Conservation (phyloP, 2,329 filamentous ascomycete species). For the Penicillium verrucosum region DNA sequence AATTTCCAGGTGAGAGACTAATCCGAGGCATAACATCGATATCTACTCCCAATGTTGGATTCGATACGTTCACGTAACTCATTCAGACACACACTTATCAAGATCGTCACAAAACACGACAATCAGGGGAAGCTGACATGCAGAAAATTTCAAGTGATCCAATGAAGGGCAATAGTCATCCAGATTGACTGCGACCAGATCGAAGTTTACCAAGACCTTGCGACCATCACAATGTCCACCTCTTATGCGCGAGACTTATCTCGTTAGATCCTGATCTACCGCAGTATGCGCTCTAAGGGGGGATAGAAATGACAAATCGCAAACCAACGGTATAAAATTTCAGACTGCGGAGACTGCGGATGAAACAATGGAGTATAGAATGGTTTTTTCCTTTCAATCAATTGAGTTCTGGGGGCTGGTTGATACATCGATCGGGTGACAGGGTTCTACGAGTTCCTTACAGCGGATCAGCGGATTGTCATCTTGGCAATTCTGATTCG, state of each 20-base stretch:
- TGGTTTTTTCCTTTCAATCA: constrained; percentile 2
- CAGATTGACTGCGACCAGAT: constrained; percentile 3
- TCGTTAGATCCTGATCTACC: constrained; percentile 3
- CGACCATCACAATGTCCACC: not conserved
- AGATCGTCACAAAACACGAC: not conserved
- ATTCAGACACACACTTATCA: not conserved
- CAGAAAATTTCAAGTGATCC: not conserved
- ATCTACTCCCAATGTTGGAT: not conserved
- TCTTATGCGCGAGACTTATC: constrained; percentile 16
- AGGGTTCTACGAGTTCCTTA: constrained; percentile 7
- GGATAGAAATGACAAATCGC: constrained; percentile 10
- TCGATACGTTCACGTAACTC: constrained; percentile 4
- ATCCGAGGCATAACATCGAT: not conserved
- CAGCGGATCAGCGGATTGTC: constrained; percentile 3
- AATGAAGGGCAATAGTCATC: not conserved
- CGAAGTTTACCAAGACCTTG: constrained; percentile 3
- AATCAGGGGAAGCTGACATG: not conserved
- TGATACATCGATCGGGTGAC: not conserved
- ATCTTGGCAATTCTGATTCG: constrained; percentile 7
- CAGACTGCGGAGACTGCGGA: not conserved
- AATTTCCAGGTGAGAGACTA: not conserved
- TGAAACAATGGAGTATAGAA: not conserved
- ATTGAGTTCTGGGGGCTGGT: not conserved
- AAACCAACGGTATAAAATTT: not conserved
- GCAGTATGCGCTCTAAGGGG: not conserved